Evolutionary conservation across 2,329 filamentous ascomycete genomes (phyloP).

Genomic region (Amauroascus niger): DNA sequence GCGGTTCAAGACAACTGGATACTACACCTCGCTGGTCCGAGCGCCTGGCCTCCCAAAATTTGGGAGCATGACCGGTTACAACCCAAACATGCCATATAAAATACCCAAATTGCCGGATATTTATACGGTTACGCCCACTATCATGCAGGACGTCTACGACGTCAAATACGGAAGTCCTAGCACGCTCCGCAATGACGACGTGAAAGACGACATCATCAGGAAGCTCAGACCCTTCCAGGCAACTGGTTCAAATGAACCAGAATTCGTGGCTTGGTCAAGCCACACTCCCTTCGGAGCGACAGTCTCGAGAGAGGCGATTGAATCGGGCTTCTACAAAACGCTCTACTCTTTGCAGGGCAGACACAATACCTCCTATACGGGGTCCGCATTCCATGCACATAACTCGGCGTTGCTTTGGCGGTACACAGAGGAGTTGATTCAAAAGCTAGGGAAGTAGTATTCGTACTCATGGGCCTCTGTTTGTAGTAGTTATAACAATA

Average conservation of each 20-base stretch:
- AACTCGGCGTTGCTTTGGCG: conserved; percentile 15
- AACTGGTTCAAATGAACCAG: not conserved
- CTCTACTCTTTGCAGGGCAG: conserved; percentile 35
- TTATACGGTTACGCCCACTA: conserved; percentile 19
- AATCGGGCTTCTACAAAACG: conserved; percentile 32
- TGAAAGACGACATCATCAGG: conserved; percentile 23
- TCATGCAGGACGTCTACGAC: conserved; percentile 8
- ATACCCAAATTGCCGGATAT: conserved; percentile 23
- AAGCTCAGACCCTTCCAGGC: conserved; percentile 18
- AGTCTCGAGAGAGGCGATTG: conserved; percentile 27
- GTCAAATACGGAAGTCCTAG: not conserved
- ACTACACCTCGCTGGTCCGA: conserved; percentile 29
- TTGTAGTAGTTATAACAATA: too few species aligned
- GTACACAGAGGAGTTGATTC: conserved; percentile 14
- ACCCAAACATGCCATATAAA: conserved; percentile 21
- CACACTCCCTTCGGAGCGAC: conserved; percentile 30
- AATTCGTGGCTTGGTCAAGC: conserved; percentile 25
- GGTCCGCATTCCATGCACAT: conserved; percentile 27
- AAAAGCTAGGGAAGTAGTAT: not conserved
- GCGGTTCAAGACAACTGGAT: conserved; percentile 27
- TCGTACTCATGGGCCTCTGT: not conserved
- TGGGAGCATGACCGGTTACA: conserved; percentile 18
- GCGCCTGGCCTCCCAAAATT: conserved; percentile 27
- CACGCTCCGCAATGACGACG: conserved; percentile 17
- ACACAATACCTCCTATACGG: conserved; percentile 36